A percentile compares a stretch with the other conserved stretches of the same genome.
phyloP scores from a whole-genome alignment of 1,139 yeast species.

The Blastobotrys malaysiensis region DNA sequence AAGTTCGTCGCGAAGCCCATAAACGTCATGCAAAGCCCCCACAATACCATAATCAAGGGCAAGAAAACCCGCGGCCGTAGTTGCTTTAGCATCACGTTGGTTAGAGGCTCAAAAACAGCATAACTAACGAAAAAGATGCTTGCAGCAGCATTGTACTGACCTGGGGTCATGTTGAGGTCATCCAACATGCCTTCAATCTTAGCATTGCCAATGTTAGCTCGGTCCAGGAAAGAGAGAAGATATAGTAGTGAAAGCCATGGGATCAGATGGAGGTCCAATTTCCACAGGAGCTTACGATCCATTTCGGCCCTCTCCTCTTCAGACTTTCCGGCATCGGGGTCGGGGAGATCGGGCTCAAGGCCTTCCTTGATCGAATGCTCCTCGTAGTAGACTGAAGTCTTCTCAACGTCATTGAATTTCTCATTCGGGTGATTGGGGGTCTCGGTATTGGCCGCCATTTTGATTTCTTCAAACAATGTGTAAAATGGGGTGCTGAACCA shows the following conservation, averaged over 20 bases:
- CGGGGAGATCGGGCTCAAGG: not conserved
- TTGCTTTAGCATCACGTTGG: conserved; percentile 37
- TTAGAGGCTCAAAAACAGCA: conserved; percentile 51
- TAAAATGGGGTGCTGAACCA: not conserved
- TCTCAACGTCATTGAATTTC: not conserved
- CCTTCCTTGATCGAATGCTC: not conserved
- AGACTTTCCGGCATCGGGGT: not conserved
- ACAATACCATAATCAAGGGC: conserved; percentile 44
- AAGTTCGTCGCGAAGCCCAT: conserved; percentile 49
- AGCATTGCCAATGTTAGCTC: conserved; percentile 57
- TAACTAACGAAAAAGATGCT: conserved; percentile 55
- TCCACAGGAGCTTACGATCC: not conserved
- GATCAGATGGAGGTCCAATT: conserved; percentile 22
- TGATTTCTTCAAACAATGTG: not conserved
- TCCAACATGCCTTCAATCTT: conserved; percentile 51
- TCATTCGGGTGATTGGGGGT: not conserved
- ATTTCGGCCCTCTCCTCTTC: not conserved
- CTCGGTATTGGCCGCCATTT: not conserved
- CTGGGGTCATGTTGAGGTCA: conserved; percentile 45
- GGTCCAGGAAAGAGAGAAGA: conserved; percentile 50
- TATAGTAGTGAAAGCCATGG: conserved; percentile 42
- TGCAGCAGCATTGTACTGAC: conserved; percentile 45
- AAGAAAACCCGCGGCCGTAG: conserved; percentile 37
- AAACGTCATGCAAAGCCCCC: conserved; percentile 55
- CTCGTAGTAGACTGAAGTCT: not conserved